Conservation (phyloP, 345 rosid genomes). For the Raphanus raphanistrum region DNA sequence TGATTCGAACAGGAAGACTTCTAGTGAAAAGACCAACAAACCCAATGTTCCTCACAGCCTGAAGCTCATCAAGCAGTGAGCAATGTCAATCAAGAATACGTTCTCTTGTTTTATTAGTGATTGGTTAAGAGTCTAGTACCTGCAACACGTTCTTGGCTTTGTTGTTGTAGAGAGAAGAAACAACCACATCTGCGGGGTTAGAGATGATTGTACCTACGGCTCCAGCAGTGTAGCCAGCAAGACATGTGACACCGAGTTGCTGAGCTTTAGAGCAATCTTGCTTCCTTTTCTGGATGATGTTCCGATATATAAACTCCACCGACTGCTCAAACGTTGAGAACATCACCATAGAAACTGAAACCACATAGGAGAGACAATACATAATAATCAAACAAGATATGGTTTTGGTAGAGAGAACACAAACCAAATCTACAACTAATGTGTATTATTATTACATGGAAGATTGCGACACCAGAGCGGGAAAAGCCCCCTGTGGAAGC, state of each 20-base stretch:
- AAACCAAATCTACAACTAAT: background rate
- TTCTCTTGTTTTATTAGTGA: background rate
- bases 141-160: constrained; percentile 48
- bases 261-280: constrained; percentile 62
- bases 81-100: background rate
- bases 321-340: constrained; percentile 82
- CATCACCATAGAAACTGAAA: constrained; percentile 69
- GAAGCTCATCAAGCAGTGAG: constrained; percentile 13
- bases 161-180: constrained; percentile 54
- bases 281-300: constrained; percentile 47
- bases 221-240: constrained; percentile 78
- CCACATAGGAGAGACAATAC: constrained; percentile 28
- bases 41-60: constrained; percentile 66
- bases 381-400: constrained; percentile 4
- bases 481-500: constrained; percentile 41
- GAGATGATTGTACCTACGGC: constrained; percentile 60
- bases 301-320: constrained; percentile 52
- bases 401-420: background rate
- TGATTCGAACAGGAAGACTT: constrained; percentile 61
- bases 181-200: constrained; percentile 45
- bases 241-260: constrained; percentile 73
- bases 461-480: background rate
- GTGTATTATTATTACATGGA: background rate
- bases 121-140: constrained; percentile 33
- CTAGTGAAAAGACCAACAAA: constrained; percentile 56